Conservation (phyloP, 805 yeast species). For the Starmerella stigmatis region DNA sequence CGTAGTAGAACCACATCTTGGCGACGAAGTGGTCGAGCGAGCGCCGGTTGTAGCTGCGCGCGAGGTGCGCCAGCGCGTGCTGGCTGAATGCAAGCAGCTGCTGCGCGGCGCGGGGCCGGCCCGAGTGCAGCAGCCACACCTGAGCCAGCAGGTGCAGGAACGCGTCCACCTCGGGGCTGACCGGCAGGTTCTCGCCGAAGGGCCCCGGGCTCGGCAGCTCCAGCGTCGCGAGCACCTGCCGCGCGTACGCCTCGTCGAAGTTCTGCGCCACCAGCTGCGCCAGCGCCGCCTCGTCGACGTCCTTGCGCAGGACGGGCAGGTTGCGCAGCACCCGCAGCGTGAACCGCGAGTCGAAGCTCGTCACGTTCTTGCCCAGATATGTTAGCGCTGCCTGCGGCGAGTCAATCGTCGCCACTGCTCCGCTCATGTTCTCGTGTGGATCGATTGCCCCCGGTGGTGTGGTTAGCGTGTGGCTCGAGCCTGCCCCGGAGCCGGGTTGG, state of each 20-base stretch:
- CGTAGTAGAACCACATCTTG: constrained; percentile 84
- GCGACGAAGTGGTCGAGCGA: constrained; percentile 79
- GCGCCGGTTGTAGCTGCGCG: constrained; percentile 58
- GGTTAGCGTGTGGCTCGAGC: neutral
- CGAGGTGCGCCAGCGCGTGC: constrained; percentile 32
- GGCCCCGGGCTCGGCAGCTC: constrained; percentile 26
- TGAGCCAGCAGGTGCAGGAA: constrained; percentile 71
- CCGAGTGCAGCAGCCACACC: constrained; percentile 55
- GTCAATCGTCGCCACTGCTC: constrained; percentile 10
- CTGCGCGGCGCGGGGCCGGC: constrained; percentile 41
- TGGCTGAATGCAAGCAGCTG: constrained; percentile 38
- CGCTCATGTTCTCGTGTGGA: constrained; percentile 4
- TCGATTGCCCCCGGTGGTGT: neutral
- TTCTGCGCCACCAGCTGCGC: constrained; percentile 42
- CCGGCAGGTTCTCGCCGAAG: constrained; percentile 27
- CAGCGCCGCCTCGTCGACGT: constrained; percentile 46
- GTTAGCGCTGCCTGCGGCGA: constrained; percentile 27
- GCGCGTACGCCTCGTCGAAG: constrained; percentile 38
- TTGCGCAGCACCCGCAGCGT: constrained; percentile 79
- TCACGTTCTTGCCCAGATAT: constrained; percentile 50
- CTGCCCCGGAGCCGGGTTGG: neutral
- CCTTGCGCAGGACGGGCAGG: constrained; percentile 61
- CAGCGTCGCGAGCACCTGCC: constrained; percentile 35
- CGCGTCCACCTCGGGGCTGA: constrained; percentile 63
- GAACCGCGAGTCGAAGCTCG: constrained; percentile 74